A percentile compares a stretch with the other conserved stretches of the same genome.
phyloP scores from a whole-genome alignment of 2,329 filamentous ascomycete species.

The Clonostachys solani region DNA sequence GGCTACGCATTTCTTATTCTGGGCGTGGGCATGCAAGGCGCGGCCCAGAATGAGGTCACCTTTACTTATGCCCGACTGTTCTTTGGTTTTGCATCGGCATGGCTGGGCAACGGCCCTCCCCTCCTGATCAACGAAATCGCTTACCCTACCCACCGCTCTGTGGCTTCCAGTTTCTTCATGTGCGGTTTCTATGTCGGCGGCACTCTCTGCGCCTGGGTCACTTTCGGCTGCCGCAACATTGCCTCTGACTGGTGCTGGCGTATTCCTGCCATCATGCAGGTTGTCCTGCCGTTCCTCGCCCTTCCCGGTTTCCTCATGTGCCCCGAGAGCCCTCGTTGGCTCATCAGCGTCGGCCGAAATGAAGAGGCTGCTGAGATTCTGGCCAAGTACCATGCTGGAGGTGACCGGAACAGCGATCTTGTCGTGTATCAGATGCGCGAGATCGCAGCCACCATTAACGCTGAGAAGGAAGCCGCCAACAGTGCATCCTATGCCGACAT shows the following conservation, averaged over 20 bases:
- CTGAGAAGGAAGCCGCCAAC: constrained; percentile 46
- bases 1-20: constrained; percentile 41
- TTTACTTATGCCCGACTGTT: constrained; percentile 29
- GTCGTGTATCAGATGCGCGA: constrained; percentile 65
- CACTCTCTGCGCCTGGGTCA: constrained; percentile 34
- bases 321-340: constrained; percentile 65
- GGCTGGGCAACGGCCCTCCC: constrained; percentile 59
- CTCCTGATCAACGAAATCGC: constrained; percentile 61
- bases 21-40: constrained; percentile 28
- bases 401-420: constrained; percentile 50
- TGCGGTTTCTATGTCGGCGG: constrained; percentile 34
- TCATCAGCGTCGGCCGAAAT: constrained; percentile 58
- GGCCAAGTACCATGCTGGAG: constrained; percentile 60
- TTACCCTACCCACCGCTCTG: constrained; percentile 59
- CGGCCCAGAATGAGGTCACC: constrained; percentile 32
- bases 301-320: constrained; percentile 61
- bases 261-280: constrained; percentile 59
- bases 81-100: constrained; percentile 60
- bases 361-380: constrained; percentile 59
- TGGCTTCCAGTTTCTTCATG: constrained; percentile 42
- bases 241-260: constrained; percentile 60
- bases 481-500: constrained; percentile 56
- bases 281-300: constrained; percentile 57
- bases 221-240: constrained; percentile 34
- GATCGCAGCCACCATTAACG: constrained; percentile 58